Evolutionary conservation across 805 yeast species (phyloP), one percentile per base, ranked within the genome.

Genomic region (Starmerella sp.): DNA sequence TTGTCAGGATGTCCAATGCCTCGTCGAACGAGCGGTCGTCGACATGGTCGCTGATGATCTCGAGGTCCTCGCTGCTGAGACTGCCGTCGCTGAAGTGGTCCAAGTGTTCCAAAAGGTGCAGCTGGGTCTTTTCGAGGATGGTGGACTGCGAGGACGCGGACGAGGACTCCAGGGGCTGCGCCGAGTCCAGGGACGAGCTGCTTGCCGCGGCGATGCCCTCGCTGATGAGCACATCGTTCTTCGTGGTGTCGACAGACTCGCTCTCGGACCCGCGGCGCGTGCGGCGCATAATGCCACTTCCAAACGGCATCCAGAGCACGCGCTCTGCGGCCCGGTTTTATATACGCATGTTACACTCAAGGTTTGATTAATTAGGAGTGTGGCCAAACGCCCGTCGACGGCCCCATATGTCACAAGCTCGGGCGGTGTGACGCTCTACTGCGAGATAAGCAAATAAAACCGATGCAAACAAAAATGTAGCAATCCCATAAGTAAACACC

Each of bases 1-100:
- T 66, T 31, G 64, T 61, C 45, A 80, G 63, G 42, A 77, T 70
- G 5, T 67, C 67, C 0, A 73, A 36, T 0, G 80, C 73, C 36
- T 75, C 77, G 2, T 69, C 72, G 14, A 59, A 31, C 9, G 66
- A 35, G 14, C 62, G 1, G 71, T 50, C 58, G 74, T 56, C n/a
- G 11, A 58, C 11, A 38, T 56, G 57, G 10, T 36, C 46, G 14
- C 8, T 22, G 6, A 60, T 52, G 14, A 48, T 11, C 4, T 49
- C 54, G 5, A 58, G 6, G n/a, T 59, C 62, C 10, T 46, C 48
- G 13, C 31, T 22, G 28, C 36, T 51, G n/a, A 51, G 44, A 22
- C 42, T 29, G 6, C 54, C 54, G 7, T 51, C 50, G 6, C 38
- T n/a, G 29, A 36, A 36, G 9, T 36, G 51, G 4, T 48, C 51